Base-by-base conservation (phyloP, 192 early-diverging fungal genomes). In the Nowakowskiella sp. region DNA sequence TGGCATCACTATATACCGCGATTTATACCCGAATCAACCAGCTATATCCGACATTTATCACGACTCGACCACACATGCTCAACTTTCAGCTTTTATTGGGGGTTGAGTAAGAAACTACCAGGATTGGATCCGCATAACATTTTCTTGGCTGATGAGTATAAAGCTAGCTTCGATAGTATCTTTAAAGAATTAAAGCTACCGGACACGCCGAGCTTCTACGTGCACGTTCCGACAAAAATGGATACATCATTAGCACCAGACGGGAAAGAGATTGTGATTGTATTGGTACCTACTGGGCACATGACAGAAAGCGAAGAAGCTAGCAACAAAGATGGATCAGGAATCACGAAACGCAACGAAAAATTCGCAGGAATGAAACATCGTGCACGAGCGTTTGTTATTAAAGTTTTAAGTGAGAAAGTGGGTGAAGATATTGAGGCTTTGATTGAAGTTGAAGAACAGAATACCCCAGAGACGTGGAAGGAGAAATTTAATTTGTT, bases 1-100 rank as follows among this genome's bases (percentile, higher is more conserved):
- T 13, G 13, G 36, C 10, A 49, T 33, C 55, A 46, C 50, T 16
- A 53, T 53, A 23, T 19, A 39, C 13, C 36, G 36, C 36, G 36
- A 13, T 13, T 13, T 39, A 13, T 13, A 39, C 36, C 36, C 19
- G 19, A 13, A 13, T 19, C 36, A 19, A 39, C 58, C 36, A 25
- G 31, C 13, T 72, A 56, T 57, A 45, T 60, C 25, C 62, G 58
- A 21, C 31, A 53, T 1, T 31, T 80, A 10, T 60, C 36, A 7
- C 45, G 58, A 27, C 60, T 70, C 48, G 67, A 76, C 43, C 62
- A 73, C 2, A 78, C 78, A 7, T 79, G 64, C 16, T 77, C 73
- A 6, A 70, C 73, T 1, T 69, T 81, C 39, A 60, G 60, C 10
- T 65, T 70, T 48, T 80, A 80, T 56, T 80, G 77, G 77, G 67